phyloP scores from a whole-genome alignment of 2,329 filamentous ascomycete genomes.

The Exophiala lecanii-corni region DNA sequence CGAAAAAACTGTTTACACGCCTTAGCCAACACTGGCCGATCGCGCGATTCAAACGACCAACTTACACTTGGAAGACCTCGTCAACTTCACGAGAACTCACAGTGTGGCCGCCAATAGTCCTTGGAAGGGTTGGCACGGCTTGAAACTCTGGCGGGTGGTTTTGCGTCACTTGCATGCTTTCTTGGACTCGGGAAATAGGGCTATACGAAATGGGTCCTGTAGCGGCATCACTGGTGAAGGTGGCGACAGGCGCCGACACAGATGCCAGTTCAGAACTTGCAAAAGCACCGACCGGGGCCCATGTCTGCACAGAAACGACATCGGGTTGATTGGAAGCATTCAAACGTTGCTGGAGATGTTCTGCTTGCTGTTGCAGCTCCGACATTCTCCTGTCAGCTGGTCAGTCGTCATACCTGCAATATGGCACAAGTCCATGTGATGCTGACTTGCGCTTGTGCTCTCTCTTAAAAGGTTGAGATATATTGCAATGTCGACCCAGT shows the following conservation, averaged over 20 bases:
- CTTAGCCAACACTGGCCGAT: too few species aligned
- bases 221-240: constrained; percentile 20
- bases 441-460: constrained; percentile 37
- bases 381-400: constrained; percentile 33
- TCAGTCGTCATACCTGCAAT: background rate
- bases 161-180: constrained; percentile 25
- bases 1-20: constrained; percentile 36
- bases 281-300: too few species aligned
- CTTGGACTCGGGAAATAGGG: constrained; percentile 23
- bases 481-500: constrained; percentile 33
- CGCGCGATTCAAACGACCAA: too few species aligned
- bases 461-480: constrained; percentile 41
- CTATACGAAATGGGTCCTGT: constrained; percentile 22
- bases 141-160: constrained; percentile 24
- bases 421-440: background rate
- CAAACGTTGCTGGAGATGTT: constrained; percentile 35
- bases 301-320: too few species aligned
- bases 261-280: too few species aligned
- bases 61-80: constrained; percentile 35
- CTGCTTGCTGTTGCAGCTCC: constrained; percentile 36
- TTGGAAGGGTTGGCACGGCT: constrained; percentile 28
- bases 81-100: constrained; percentile 35
- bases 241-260: constrained; percentile 24
- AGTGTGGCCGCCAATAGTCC: constrained; percentile 30
- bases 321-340: constrained; percentile 26